phyloP scores from a whole-genome alignment of 2,329 filamentous ascomycete species.

The Moelleriella libera region DNA sequence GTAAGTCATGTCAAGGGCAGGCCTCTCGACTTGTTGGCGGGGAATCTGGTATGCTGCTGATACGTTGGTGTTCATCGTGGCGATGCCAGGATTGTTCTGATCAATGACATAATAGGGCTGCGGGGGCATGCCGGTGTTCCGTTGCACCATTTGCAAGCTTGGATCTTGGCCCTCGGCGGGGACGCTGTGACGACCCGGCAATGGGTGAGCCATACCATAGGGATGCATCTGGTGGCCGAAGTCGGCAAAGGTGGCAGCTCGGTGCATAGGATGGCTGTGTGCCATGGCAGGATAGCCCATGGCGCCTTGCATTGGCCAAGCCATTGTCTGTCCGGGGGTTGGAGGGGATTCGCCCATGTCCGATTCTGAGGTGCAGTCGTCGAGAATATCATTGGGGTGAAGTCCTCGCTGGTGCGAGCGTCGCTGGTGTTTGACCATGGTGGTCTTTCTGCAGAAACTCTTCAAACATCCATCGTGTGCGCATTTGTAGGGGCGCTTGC shows the following conservation, averaged over 20 bases:
- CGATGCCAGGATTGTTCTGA: slow-evolving; percentile 46
- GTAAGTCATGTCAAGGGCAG: slow-evolving; percentile 35
- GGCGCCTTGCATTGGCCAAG: slow-evolving; percentile 32
- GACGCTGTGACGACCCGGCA: slow-evolving; percentile 32
- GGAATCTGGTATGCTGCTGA: slow-evolving; percentile 37
- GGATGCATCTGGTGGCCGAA: slow-evolving; percentile 35
- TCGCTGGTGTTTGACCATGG: slow-evolving; percentile 54
- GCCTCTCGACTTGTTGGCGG: slow-evolving; percentile 31
- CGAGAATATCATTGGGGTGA: slow-evolving; percentile 36
- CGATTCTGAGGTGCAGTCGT: slow-evolving; percentile 42
- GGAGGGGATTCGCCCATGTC: slow-evolving; percentile 43
- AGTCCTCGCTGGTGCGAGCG: slow-evolving; percentile 45
- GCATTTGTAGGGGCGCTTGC: slow-evolving; percentile 52
- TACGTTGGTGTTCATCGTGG: slow-evolving; percentile 43
- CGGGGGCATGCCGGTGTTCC: slow-evolving; percentile 30
- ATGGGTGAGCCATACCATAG: slow-evolving; percentile 25
- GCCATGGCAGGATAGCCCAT: slow-evolving; percentile 22
- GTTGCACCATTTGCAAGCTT: slow-evolving; percentile 32
- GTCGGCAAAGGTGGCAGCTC: slow-evolving; percentile 39
- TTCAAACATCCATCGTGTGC: slow-evolving; percentile 47
- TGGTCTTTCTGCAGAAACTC: slow-evolving; percentile 60
- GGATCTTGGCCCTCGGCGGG: slow-evolving; percentile 27
- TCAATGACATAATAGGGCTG: slow-evolving; percentile 44
- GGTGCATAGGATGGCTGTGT: slow-evolving; percentile 28
- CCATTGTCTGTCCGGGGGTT: slow-evolving; percentile 40